A percentile compares a stretch with the other conserved stretches of the same genome.
These are phyloP conservation scores for Neopestalotiopsis sp. DNA, from an alignment of 2,329 filamentous ascomycete species.

Conservation along the genomic window DNA sequence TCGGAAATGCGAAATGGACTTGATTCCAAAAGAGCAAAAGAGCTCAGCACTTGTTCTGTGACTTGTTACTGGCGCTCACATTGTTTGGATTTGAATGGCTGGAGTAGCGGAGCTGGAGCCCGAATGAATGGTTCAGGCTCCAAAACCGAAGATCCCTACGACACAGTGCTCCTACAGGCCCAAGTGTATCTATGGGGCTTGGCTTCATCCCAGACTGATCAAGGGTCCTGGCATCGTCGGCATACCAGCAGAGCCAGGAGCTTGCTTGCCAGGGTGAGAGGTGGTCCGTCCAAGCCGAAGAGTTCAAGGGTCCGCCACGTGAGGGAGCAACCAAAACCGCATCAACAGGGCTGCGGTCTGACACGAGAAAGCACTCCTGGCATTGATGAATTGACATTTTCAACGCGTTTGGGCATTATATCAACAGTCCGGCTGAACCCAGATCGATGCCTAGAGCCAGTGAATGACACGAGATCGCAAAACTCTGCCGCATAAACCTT, in stretches of 20 bases:
- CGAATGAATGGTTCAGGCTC: slow-evolving; percentile 3
- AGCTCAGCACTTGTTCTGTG: background rate
- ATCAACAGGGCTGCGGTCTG: background rate
- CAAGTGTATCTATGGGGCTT: background rate
- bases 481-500: slow-evolving; percentile 6
- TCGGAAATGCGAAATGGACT: background rate
- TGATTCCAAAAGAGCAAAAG: background rate
- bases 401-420: background rate
- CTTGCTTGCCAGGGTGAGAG: background rate
- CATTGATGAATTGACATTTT: background rate
- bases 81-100: slow-evolving; percentile 5
- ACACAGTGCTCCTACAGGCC: background rate
- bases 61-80: background rate
- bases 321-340: background rate
- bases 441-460: slow-evolving; percentile 8
- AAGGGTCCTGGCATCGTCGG: slow-evolving; percentile 15
- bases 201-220: background rate
- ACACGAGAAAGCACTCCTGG: background rate
- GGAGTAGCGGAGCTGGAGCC: background rate
- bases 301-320: slow-evolving; percentile 11
- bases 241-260: background rate
- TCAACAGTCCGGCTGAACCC: slow-evolving; percentile 3
- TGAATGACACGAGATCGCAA: background rate
- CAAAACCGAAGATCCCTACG: background rate
- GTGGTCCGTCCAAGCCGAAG: background rate